A percentile compares a stretch with the other conserved stretches of the same genome.
Evolutionary conservation across 1,284 basidiomycete species (phyloP).

Genomic region (Fomitopsis pinicola): DNA sequence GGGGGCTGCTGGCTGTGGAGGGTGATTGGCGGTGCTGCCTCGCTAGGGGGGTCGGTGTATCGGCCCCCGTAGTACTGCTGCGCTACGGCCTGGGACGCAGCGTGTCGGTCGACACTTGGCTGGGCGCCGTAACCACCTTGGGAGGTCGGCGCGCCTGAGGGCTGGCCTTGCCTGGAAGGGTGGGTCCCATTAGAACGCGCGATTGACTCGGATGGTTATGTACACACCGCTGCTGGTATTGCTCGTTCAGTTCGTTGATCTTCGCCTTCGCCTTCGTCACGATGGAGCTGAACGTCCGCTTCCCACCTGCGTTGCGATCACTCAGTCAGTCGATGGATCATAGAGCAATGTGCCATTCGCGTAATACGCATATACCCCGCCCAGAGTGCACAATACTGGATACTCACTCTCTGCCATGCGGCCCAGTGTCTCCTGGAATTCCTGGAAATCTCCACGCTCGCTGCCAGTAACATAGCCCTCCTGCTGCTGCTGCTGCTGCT

Average conservation of each 20-base stretch:
- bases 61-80: conserved; percentile 14
- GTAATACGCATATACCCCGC: background rate
- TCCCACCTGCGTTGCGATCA: conserved; percentile 49
- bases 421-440: conserved; percentile 67
- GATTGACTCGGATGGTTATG: background rate
- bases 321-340: background rate
- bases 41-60: background rate
- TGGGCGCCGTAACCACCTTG: conserved; percentile 16
- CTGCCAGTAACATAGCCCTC: conserved; percentile 8
- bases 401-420: conserved; percentile 71
- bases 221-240: conserved; percentile 18
- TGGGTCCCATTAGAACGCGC: background rate
- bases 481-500: conserved; percentile 5
- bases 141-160: conserved; percentile 9
- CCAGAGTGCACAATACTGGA: background rate
- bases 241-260: conserved; percentile 68
- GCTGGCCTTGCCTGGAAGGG: conserved; percentile 6
- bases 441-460: conserved; percentile 47
- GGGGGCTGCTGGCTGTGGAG: conserved; percentile 3
- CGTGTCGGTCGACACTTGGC: conserved; percentile 19
- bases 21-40: conserved; percentile 9
- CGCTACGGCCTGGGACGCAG: conserved; percentile 18
- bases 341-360: background rate
- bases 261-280: conserved; percentile 75
- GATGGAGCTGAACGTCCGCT: conserved; percentile 68